Conservation (phyloP, 306 rosid genomes). For the Prosopis cineraria region DNA sequence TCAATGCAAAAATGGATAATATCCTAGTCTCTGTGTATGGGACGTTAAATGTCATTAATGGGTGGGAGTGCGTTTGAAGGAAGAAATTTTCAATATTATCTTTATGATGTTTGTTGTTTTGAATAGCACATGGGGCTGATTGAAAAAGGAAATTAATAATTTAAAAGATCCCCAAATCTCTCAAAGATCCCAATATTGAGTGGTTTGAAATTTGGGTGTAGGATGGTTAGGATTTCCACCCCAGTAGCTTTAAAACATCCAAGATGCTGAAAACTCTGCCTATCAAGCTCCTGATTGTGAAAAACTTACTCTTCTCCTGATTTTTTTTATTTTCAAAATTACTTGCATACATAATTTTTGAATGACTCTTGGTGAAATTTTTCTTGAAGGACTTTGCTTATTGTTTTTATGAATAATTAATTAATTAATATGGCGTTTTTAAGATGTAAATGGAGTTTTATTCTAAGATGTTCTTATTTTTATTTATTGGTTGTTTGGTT, state of each 20-base stretch:
- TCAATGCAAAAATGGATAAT: background rate
- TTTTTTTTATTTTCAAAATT: background rate
- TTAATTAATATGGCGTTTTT: background rate
- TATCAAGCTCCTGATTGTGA: background rate
- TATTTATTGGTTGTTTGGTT: background rate
- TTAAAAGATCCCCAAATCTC: background rate
- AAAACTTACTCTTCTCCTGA: background rate
- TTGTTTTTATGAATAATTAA: background rate
- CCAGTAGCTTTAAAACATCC: background rate
- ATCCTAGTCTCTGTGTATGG: no score
- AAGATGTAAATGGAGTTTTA: background rate
- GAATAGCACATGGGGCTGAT: background rate
- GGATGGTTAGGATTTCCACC: background rate
- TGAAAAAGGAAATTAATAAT: background rate
- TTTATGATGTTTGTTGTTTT: background rate
- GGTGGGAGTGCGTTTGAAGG: background rate
- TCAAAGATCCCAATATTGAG: background rate
- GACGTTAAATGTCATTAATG: background rate
- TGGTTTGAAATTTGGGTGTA: background rate
- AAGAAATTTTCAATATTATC: background rate
- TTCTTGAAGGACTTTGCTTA: background rate
- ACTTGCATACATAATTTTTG: background rate
- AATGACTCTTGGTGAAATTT: background rate
- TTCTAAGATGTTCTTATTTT: constrained; percentile 11
- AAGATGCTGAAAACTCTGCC: background rate